Conservation (phyloP, 192 early-diverging fungal species). For the Phlyctochytrium arcticum region DNA sequence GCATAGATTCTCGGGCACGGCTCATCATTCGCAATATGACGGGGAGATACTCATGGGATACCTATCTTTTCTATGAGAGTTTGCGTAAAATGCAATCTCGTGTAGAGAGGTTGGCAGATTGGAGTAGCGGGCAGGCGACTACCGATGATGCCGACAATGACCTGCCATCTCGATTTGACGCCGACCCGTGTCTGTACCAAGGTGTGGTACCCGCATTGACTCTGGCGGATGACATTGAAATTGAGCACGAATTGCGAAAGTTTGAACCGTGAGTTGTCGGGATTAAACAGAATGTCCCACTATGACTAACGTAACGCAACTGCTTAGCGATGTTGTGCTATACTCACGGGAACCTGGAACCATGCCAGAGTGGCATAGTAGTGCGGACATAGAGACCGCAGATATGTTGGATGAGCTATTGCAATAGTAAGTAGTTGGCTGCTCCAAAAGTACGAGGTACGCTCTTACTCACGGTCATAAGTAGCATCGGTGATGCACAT, state of each 20-base stretch:
- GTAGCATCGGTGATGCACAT: conserved; percentile 54
- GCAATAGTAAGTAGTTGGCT: conserved; percentile 49
- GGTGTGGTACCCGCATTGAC: conserved; percentile 17
- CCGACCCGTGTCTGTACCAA: conserved; percentile 18
- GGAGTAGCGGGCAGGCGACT: neutral
- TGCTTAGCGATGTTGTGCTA: conserved; percentile 28
- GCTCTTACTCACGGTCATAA: too few species aligned
- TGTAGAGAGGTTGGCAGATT: neutral
- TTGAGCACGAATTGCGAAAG: conserved; percentile 9
- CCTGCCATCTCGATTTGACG: conserved; percentile 19
- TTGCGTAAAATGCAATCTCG: conserved; percentile 35
- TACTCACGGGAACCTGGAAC: conserved; percentile 19
- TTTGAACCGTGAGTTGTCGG: conserved; percentile 14
- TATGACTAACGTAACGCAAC: too few species aligned
- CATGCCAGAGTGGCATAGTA: conserved; percentile 41
- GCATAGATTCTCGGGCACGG: conserved; percentile 43
- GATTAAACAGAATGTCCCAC: neutral
- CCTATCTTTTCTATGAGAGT: conserved; percentile 62
- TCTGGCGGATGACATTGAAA: conserved; percentile 20
- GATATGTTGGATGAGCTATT: conserved; percentile 57
- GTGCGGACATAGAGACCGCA: conserved; percentile 24
- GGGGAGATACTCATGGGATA: conserved; percentile 81
- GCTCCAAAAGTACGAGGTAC: too few species aligned
- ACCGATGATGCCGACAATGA: neutral
- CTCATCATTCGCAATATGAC: conserved; percentile 71